A percentile compares a stretch with the other conserved stretches of the same genome.
These are phyloP conservation scores for Diophrys sp. DNA, from an alignment of 73 alveolate species.

Conservation along the genomic window DNA sequence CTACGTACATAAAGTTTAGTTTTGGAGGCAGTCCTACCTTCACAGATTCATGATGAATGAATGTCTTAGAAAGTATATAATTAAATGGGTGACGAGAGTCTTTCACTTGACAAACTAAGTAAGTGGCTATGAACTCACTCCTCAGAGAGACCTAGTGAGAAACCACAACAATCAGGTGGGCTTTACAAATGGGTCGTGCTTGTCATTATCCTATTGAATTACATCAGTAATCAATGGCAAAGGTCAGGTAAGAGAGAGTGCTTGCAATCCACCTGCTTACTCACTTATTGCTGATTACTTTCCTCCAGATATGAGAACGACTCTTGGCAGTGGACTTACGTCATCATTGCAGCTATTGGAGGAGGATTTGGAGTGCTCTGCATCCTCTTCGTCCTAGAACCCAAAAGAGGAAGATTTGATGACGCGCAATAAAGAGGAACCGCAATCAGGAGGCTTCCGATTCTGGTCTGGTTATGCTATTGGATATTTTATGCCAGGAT, in stretches of 20 bases:
- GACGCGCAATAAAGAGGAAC: too few species aligned
- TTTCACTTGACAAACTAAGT: too few species aligned
- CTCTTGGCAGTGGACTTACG: constrained; percentile 35
- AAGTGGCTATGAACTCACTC: too few species aligned
- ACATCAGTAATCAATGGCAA: neutral
- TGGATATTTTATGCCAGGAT: constrained; percentile 41
- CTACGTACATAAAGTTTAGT: too few species aligned
- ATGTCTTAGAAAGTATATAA: too few species aligned
- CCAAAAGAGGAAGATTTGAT: constrained; percentile 24
- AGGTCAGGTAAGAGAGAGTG: too few species aligned
- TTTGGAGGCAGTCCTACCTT: too few species aligned
- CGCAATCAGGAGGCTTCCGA: constrained; percentile 40
- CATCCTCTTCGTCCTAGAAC: constrained; percentile 26
- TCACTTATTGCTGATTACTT: constrained; percentile 39
- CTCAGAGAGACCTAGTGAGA: too few species aligned
- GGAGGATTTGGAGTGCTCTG: constrained; percentile 17
- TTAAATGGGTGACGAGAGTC: too few species aligned
- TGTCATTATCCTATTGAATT: neutral
- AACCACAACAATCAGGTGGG: too few species aligned
- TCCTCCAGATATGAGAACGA: constrained; percentile 22
- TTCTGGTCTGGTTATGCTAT: constrained; percentile 50
- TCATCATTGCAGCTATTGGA: constrained; percentile 27
- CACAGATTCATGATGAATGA: too few species aligned
- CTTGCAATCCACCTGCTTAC: constrained; percentile 41
- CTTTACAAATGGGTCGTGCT: neutral